Evolutionary conservation across 176 grass and related monocot genomes (phyloP).

Genomic region (Musa beccarii): DNA sequence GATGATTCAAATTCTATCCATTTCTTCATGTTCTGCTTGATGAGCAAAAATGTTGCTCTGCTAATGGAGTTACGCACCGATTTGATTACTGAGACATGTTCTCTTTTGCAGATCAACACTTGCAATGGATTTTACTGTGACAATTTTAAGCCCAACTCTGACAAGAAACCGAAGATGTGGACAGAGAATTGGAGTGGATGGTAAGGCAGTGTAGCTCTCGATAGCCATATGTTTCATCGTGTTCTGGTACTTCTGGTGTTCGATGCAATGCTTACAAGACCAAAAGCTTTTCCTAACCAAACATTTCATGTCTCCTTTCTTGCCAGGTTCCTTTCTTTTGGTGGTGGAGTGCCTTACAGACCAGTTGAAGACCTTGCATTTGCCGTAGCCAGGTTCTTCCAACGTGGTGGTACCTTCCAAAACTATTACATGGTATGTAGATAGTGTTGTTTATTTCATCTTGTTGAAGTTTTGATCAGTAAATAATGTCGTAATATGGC

Average conservation of each 20-base stretch:
- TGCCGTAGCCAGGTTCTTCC: constrained; percentile 84
- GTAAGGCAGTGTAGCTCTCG: constrained; percentile 7
- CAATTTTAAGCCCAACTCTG: constrained; percentile 69
- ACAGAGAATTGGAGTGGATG: constrained; percentile 95
- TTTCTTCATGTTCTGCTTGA: too few relatives aligned
- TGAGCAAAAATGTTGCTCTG: too few relatives aligned
- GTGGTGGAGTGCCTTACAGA: constrained; percentile 78
- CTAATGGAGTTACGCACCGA: background rate
- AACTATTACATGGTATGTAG: constrained; percentile 93
- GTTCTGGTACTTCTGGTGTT: background rate
- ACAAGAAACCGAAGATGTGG: constrained; percentile 81
- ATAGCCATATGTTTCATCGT: too few relatives aligned
- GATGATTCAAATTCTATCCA: background rate
- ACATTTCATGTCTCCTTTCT: background rate
- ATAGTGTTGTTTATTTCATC: background rate
- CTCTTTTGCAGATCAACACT: constrained; percentile 72
- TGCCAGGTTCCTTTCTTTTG: constrained; percentile 74
- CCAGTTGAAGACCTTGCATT: constrained; percentile 84
- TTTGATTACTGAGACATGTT: background rate
- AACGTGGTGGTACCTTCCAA: constrained; percentile 96
- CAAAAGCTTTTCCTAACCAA: background rate
- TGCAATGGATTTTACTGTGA: constrained; percentile 99
- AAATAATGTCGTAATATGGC: background rate
- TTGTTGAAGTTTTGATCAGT: background rate
- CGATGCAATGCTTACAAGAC: background rate